phyloP scores from a whole-genome alignment of 257 asterid species.

The Scutellaria baicalensis region DNA sequence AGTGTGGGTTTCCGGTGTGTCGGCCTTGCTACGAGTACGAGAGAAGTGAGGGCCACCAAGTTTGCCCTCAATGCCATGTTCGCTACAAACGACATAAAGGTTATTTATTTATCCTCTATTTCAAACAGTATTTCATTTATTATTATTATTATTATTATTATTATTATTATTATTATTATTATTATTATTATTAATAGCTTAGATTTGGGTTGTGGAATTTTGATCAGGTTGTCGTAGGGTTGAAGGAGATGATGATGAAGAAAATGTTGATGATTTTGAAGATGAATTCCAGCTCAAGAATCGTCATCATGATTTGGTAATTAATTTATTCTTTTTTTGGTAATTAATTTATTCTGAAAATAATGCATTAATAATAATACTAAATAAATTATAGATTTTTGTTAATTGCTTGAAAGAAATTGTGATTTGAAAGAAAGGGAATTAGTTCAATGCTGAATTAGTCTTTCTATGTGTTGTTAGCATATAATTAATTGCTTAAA shows the following conservation, averaged over 20 bases:
- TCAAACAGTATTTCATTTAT: too few relatives aligned
- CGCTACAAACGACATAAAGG: conserved; percentile 19
- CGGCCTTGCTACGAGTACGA: conserved; percentile 23
- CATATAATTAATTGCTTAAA: too few relatives aligned
- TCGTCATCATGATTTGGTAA: conserved; percentile 7
- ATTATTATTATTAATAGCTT: too few relatives aligned
- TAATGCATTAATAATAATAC: too few relatives aligned
- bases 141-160: too few relatives aligned
- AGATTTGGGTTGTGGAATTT: background rate
- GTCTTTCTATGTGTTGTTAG: too few relatives aligned
- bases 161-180: too few relatives aligned
- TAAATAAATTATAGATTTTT: too few relatives aligned
- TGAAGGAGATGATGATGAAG: conserved; percentile 19
- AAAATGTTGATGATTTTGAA: conserved; percentile 17
- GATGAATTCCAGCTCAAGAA: conserved; percentile 13
- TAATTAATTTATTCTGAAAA: background rate
- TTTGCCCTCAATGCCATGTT: conserved; percentile 19
- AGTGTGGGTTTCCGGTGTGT: conserved; percentile 19
- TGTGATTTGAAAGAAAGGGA: too few relatives aligned
- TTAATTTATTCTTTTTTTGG: too few relatives aligned
- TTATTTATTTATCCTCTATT: background rate
- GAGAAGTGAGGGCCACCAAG: conserved; percentile 17
- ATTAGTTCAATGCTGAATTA: too few relatives aligned
- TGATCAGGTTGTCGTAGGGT: conserved; percentile 14
- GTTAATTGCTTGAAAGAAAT: too few relatives aligned